These are phyloP conservation scores for Atkinsonella texensis DNA, from an alignment of 2,329 filamentous ascomycete species.

Conservation along the genomic window DNA sequence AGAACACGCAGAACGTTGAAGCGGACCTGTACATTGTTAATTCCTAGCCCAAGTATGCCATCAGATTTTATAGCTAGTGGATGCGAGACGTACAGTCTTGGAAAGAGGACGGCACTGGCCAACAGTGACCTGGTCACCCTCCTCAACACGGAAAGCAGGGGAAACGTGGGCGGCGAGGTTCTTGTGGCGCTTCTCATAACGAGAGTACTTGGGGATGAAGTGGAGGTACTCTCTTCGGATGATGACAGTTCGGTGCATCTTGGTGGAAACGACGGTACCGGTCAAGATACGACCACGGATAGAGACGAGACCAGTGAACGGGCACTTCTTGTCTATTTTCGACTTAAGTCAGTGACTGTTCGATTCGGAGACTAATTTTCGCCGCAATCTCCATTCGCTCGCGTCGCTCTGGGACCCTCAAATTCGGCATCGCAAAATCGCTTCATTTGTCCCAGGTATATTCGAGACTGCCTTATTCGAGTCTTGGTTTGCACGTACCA, in stretches of 20 bases:
- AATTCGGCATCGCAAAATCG: not conserved
- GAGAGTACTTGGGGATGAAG: slow-evolving; percentile 98
- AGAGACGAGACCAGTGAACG: slow-evolving; percentile 96
- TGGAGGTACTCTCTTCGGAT: slow-evolving; percentile 99
- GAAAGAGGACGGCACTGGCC: slow-evolving; percentile 98
- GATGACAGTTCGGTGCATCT: slow-evolving; percentile 99
- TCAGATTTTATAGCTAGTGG: not conserved
- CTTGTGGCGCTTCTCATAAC: slow-evolving; percentile 99
- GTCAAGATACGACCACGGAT: slow-evolving; percentile 99
- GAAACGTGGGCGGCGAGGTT: slow-evolving; percentile 99
- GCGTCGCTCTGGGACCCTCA: not conserved
- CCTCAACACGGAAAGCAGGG: slow-evolving; percentile 99
- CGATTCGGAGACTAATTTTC: not conserved
- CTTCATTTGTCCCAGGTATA: slow-evolving; percentile 7
- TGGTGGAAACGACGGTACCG: slow-evolving; percentile 97
- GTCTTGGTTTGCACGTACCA: slow-evolving; percentile 53
- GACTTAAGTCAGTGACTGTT: slow-evolving; percentile 3
- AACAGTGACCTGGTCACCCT: slow-evolving; percentile 98
- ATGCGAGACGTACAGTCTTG: slow-evolving; percentile 81
- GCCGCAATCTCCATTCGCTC: not conserved
- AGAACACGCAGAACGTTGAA: slow-evolving; percentile 99
- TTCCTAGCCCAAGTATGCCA: not conserved
- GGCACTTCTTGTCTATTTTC: slow-evolving; percentile 96
- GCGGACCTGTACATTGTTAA: slow-evolving; percentile 55
- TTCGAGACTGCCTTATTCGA: not conserved